phyloP scores from a whole-genome alignment of 164 flowering plant genomes.

The Vitis cinerea region DNA sequence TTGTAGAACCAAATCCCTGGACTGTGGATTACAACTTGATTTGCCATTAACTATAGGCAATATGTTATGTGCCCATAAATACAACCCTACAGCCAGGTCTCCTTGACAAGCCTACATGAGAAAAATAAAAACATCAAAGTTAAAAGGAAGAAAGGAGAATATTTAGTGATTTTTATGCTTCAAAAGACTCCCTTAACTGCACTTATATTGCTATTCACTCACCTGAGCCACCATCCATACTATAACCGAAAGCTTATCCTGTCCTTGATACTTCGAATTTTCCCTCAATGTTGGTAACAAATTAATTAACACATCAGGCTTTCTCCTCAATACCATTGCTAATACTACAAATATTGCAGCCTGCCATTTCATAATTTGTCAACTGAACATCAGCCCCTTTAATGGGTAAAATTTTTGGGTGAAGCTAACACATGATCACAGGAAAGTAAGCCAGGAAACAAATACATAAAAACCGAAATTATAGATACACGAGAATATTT shows the following conservation, averaged over 20 bases:
- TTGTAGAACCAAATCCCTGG: constrained; percentile 91
- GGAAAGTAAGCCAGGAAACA: too few species aligned
- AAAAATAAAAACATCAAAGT: too few species aligned
- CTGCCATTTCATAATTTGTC: constrained; percentile 37
- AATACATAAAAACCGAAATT: too few species aligned
- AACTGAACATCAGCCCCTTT: not conserved
- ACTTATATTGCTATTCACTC: not conserved
- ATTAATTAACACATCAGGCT: constrained; percentile 68
- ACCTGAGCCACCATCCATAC: constrained; percentile 88
- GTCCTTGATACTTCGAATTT: constrained; percentile 73
- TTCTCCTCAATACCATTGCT: constrained; percentile 71
- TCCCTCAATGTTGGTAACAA: constrained; percentile 57
- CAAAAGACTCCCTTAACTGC: too few species aligned
- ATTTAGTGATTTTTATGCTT: too few species aligned
- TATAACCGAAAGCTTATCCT: constrained; percentile 78
- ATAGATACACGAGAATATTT: too few species aligned
- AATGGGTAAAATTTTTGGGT: too few species aligned
- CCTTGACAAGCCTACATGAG: constrained; percentile 67
- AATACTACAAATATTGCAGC: constrained; percentile 85
- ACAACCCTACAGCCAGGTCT: constrained; percentile 77
- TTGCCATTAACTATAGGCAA: constrained; percentile 71
- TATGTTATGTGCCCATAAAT: constrained; percentile 61
- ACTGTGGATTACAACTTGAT: constrained; percentile 65
- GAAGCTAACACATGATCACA: too few species aligned
- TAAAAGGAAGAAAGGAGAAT: too few species aligned